These are phyloP conservation scores for Colletotrichum simmondsii DNA, from an alignment of 2,329 filamentous ascomycete species.

Conservation along the genomic window DNA sequence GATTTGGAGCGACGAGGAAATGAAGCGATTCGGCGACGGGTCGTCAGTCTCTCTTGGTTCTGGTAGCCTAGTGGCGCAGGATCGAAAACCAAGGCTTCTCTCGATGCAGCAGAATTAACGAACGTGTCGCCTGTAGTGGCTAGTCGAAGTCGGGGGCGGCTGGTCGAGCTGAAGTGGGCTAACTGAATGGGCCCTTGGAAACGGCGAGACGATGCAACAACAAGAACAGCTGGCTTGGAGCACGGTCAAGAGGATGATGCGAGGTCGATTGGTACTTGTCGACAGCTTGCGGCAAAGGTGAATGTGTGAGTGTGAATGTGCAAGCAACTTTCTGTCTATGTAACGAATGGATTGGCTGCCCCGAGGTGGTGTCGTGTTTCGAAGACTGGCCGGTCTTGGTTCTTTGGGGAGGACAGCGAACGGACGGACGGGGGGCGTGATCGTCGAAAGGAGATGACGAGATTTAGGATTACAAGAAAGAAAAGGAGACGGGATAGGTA, in stretches of 20 bases:
- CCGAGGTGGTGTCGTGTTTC: conserved; percentile 32
- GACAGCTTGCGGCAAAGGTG: conserved; percentile 4
- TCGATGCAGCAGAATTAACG: conserved; percentile 27
- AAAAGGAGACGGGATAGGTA: conserved; percentile 22
- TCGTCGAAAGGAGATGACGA: conserved; percentile 33
- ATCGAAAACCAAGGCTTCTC: conserved; percentile 19
- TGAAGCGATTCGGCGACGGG: conserved; percentile 29
- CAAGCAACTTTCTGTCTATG: conserved; percentile 29
- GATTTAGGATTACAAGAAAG: conserved; percentile 33
- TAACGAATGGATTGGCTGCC: conserved; percentile 33
- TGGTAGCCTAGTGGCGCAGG: conserved; percentile 23
- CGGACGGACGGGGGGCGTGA: conserved; percentile 17
- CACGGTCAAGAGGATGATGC: neutral
- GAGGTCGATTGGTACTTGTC: conserved; percentile 1
- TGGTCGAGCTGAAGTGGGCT: conserved; percentile 31
- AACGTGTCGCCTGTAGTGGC: conserved; percentile 29
- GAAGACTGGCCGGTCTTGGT: conserved; percentile 18
- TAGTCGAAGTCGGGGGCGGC: conserved; percentile 28
- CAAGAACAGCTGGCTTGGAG: conserved; percentile 1
- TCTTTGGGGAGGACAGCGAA: conserved; percentile 20
- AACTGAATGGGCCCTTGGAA: conserved; percentile 16
- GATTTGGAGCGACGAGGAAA: conserved; percentile 28
- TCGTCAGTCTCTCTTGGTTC: conserved; percentile 15
- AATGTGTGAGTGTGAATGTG: conserved; percentile 4
- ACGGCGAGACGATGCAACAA: conserved; percentile 12